Percentiles rank a stretch among this genome's conserved stretches.
These are phyloP conservation scores for Rhizopogon sp. DNA, from an alignment of 768 basidiomycete genomes.

Conservation along the genomic window DNA sequence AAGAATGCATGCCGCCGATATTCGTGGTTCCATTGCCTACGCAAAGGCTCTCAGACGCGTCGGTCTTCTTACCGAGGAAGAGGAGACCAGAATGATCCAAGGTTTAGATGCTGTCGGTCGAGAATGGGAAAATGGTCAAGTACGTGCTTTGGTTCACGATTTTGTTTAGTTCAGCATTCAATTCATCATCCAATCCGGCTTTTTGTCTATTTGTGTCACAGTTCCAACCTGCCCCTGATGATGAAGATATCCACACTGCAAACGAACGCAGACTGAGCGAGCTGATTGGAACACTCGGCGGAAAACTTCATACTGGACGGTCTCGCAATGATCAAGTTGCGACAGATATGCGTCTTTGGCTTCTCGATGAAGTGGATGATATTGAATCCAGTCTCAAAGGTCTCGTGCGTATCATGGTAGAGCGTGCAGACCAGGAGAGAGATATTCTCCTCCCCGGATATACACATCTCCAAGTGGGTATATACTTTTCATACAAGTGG, in stretches of 20 bases:
- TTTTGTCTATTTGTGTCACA: conserved; percentile 21
- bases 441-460: conserved; percentile 92
- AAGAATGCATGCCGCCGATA: conserved; percentile 89
- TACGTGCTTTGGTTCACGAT: conserved; percentile 29
- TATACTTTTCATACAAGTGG: neutral
- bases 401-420: conserved; percentile 83
- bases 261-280: conserved; percentile 94
- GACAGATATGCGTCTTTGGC: conserved; percentile 97
- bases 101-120: conserved; percentile 72
- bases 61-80: conserved; percentile 75
- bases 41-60: conserved; percentile 79
- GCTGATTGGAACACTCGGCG: conserved; percentile 86
- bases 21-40: conserved; percentile 93
- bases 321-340: conserved; percentile 98
- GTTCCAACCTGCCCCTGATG: conserved; percentile 80
- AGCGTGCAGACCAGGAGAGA: conserved; percentile 91
- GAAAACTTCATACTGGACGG: conserved; percentile 95
- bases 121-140: conserved; percentile 82
- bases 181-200: neutral
- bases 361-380: conserved; percentile 69
- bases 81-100: conserved; percentile 64
- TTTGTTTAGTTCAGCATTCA: neutral
- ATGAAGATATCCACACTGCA: conserved; percentile 98
- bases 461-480: conserved; percentile 87
- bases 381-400: conserved; percentile 68